A percentile compares a stretch with the other conserved stretches of the same genome.
Conservation (phyloP, 331 rosid genomes). For the Cydonia oblonga region DNA sequence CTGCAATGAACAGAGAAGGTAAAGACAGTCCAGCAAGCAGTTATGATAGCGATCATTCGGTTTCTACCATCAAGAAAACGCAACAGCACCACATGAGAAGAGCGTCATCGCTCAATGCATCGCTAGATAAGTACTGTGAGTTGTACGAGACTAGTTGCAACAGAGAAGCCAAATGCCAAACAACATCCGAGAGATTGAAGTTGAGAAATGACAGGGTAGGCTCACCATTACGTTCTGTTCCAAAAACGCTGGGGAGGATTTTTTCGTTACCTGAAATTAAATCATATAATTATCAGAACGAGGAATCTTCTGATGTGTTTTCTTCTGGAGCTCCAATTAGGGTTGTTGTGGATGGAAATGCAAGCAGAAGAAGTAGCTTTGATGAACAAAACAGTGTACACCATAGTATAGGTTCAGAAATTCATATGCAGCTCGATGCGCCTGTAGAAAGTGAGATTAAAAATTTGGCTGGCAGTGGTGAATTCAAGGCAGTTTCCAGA, state of each 20-base stretch:
- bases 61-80: conserved; percentile 14
- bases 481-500: background rate
- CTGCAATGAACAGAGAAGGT: conserved; percentile 16
- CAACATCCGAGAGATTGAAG: conserved; percentile 20
- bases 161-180: conserved; percentile 23
- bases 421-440: background rate
- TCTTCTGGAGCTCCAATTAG: conserved; percentile 17
- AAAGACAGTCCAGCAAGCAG: conserved; percentile 17
- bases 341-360: conserved; percentile 8
- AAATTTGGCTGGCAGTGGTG: conserved; percentile 7
- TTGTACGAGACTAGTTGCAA: conserved; percentile 42
- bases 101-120: conserved; percentile 44
- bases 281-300: conserved; percentile 23
- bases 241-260: conserved; percentile 43
- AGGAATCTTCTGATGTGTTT: conserved; percentile 20
- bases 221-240: conserved; percentile 12
- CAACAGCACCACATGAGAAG: conserved; percentile 31
- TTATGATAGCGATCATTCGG: conserved; percentile 3
- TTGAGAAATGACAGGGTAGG: conserved; percentile 23
- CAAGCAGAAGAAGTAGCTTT: background rate
- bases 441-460: conserved; percentile 13
- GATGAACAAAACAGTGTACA: conserved; percentile 13
- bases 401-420: conserved; percentile 7
- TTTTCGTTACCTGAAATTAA: conserved; percentile 52
- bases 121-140: conserved; percentile 43